A percentile compares a stretch with the other conserved stretches of the same genome.
These are phyloP conservation scores for Exophiala aquamarina DNA, from an alignment of 2,329 filamentous ascomycete species.

Conservation along the genomic window DNA sequence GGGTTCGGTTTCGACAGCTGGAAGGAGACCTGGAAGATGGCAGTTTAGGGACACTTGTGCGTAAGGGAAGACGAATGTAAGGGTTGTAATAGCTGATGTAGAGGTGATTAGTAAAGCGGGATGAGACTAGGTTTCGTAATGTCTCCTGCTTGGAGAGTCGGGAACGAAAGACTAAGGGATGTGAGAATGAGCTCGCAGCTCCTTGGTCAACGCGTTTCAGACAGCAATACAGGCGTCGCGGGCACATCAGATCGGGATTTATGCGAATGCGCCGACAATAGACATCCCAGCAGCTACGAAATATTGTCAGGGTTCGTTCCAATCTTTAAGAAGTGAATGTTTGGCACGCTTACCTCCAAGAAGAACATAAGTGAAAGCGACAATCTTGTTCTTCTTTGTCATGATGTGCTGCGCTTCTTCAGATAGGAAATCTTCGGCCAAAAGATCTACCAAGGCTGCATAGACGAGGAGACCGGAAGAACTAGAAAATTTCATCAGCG, in stretches of 20 bases:
- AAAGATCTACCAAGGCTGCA: constrained; percentile 62
- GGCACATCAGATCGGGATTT: constrained; percentile 19
- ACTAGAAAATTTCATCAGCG: too few relatives aligned
- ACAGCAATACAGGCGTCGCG: too few relatives aligned
- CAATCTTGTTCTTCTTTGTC: constrained; percentile 54
- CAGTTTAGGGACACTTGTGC: too few relatives aligned
- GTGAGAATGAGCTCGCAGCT: too few relatives aligned
- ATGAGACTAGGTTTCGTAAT: not conserved
- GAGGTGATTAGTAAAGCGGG: too few relatives aligned
- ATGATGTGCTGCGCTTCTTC: constrained; percentile 54
- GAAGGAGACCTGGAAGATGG: too few relatives aligned
- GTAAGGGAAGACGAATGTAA: too few relatives aligned
- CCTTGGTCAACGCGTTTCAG: too few relatives aligned
- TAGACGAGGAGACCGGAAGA: constrained; percentile 63
- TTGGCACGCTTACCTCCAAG: constrained; percentile 51
- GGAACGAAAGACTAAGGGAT: not conserved
- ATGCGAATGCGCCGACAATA: constrained; percentile 50
- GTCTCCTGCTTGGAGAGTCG: not conserved
- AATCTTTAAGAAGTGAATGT: constrained; percentile 7
- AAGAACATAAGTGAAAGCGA: constrained; percentile 54
- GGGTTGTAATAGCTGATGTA: too few relatives aligned
- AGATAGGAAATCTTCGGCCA: constrained; percentile 66
- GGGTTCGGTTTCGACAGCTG: too few relatives aligned
- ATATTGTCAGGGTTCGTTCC: constrained; percentile 10
- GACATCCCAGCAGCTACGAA: constrained; percentile 47